These are phyloP conservation scores for Serendipita vermifera DNA, from an alignment of 768 basidiomycete species.

Conservation along the genomic window DNA sequence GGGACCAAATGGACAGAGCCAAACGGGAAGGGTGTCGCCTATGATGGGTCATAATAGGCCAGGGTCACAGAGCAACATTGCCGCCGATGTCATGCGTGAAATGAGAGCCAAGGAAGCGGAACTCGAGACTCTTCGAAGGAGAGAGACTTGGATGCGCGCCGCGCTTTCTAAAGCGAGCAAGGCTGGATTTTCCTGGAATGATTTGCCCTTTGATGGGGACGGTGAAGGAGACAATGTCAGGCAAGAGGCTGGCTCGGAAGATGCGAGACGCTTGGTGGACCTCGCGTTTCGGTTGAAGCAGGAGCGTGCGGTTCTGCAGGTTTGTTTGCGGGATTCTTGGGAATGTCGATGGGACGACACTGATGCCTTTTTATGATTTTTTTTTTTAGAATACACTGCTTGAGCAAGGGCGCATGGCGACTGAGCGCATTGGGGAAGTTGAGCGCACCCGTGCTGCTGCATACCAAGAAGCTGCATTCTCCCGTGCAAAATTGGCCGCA, in stretches of 20 bases:
- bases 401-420: conserved; percentile 62
- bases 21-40: conserved; percentile 33
- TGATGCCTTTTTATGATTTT: neutral
- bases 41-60: conserved; percentile 12
- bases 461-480: conserved; percentile 87
- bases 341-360: conserved; percentile 5
- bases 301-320: conserved; percentile 77
- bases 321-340: conserved; percentile 25
- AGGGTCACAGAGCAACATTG: conserved; percentile 53
- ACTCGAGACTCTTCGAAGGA: conserved; percentile 58
- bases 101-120: conserved; percentile 61
- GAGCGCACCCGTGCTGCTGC: conserved; percentile 67
- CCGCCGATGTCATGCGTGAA: conserved; percentile 65
- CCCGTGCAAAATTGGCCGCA: conserved; percentile 86
- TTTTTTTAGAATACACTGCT: conserved; percentile 31
- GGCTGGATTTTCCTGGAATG: conserved; percentile 43
- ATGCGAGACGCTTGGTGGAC: conserved; percentile 46
- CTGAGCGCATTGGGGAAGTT: conserved; percentile 65
- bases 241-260: conserved; percentile 26
- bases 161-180: conserved; percentile 62
- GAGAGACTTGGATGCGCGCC: conserved; percentile 77
- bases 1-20: conserved; percentile 31
- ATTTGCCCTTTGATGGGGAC: conserved; percentile 38
- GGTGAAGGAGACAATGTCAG: conserved; percentile 42
- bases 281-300: conserved; percentile 75